A percentile compares a stretch with the other conserved stretches of the same genome.
phyloP scores from a whole-genome alignment of 2,329 filamentous ascomycete genomes.

The Venturiaceae sp. region DNA sequence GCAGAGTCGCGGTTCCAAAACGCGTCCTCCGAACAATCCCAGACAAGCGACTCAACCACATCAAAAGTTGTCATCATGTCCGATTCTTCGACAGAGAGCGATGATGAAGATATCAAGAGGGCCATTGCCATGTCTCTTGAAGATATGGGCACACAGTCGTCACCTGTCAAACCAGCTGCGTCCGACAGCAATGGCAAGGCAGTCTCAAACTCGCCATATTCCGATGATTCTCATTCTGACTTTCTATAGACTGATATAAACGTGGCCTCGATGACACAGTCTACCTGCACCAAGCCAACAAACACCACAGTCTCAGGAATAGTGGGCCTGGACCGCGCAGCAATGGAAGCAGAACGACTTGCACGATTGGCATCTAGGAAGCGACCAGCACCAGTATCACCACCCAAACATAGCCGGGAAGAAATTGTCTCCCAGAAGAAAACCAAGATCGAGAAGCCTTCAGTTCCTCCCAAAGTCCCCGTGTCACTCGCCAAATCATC shows the following conservation, averaged over 20 bases:
- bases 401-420: constrained; percentile 18
- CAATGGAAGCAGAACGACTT: constrained; percentile 79
- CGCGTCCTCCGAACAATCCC: neutral
- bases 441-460: constrained; percentile 8
- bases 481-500: neutral
- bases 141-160: neutral
- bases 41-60: neutral
- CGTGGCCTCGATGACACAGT: neutral
- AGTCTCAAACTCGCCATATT: constrained; percentile 5
- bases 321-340: constrained; percentile 59
- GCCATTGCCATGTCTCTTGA: constrained; percentile 20
- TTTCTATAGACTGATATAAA: neutral
- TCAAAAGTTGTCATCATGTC: neutral
- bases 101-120: constrained; percentile 12
- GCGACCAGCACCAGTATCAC: constrained; percentile 39
- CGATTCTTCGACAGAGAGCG: neutral
- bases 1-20: no score
- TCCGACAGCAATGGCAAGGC: neutral
- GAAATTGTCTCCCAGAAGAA: constrained; percentile 12
- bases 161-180: neutral
- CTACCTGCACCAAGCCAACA: neutral
- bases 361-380: constrained; percentile 54
- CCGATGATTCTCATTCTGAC: neutral
- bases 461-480: neutral
- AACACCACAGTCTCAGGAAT: neutral